A percentile compares a stretch with the other conserved stretches of the same genome.
These are phyloP conservation scores for Pachysandra terminalis DNA, from an alignment of 164 flowering plant genomes.

Conservation along the genomic window DNA sequence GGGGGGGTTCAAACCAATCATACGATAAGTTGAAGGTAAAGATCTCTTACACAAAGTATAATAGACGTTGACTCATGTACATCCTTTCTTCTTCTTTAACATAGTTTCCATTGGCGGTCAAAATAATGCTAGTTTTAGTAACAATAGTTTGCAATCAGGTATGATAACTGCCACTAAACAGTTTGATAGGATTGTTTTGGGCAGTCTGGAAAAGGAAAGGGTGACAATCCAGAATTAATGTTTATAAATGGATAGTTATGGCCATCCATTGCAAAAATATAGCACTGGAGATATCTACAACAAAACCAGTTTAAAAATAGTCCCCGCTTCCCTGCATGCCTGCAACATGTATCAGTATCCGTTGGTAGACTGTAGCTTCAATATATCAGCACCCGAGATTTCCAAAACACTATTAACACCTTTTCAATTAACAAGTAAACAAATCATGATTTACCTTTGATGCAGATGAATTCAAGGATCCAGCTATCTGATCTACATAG, in stretches of 20 bases:
- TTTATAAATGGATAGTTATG: neutral
- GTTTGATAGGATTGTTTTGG: neutral
- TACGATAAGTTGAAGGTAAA: neutral
- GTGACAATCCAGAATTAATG: neutral
- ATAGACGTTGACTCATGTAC: too few relatives aligned
- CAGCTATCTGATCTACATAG: constrained; percentile 29
- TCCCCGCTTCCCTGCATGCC: constrained; percentile 11
- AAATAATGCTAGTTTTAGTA: too few relatives aligned
- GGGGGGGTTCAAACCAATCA: neutral
- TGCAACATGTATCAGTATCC: neutral
- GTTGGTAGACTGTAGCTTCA: constrained; percentile 2
- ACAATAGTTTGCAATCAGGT: too few relatives aligned
- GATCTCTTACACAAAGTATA: too few relatives aligned
- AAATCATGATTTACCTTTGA: constrained; percentile 43
- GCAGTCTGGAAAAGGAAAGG: neutral
- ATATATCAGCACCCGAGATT: neutral
- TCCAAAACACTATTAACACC: constrained; percentile 2
- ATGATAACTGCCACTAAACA: neutral
- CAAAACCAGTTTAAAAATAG: constrained; percentile 10
- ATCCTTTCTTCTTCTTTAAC: too few relatives aligned
- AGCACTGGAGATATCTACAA: constrained; percentile 2
- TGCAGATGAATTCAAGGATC: constrained; percentile 26
- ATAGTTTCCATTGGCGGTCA: too few relatives aligned
- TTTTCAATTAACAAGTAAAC: constrained; percentile 1
- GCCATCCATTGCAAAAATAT: neutral